These are phyloP conservation scores for Pichia ethanolica DNA, from an alignment of 805 yeast species.

Conservation along the genomic window DNA sequence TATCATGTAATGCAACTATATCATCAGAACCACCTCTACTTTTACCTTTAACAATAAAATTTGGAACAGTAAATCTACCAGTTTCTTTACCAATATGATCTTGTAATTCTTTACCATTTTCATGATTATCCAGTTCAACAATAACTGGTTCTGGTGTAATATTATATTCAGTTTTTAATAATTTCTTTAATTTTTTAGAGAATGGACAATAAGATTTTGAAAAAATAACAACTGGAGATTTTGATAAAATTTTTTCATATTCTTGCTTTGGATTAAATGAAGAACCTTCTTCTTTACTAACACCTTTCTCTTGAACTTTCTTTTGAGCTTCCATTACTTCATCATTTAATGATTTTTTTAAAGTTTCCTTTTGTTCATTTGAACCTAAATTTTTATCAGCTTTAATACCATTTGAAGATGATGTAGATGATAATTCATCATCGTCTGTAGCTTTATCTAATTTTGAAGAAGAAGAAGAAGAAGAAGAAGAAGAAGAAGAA, in stretches of 20 bases:
- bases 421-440: no score
- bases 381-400: slow-evolving; percentile 7
- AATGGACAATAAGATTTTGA: slow-evolving; percentile 67
- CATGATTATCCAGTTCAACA: slow-evolving; percentile 78
- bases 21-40: slow-evolving; percentile 91
- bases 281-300: slow-evolving; percentile 3
- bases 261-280: slow-evolving; percentile 45
- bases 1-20: slow-evolving; percentile 51
- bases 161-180: slow-evolving; percentile 55
- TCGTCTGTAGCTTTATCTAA: background rate
- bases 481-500: background rate
- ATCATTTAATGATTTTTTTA: background rate
- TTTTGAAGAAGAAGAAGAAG: background rate
- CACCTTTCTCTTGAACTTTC: slow-evolving; percentile 5
- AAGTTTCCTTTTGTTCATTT: slow-evolving; percentile 5
- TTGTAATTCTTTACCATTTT: slow-evolving; percentile 70
- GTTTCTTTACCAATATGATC: slow-evolving; percentile 57
- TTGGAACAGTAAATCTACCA: slow-evolving; percentile 87
- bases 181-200: slow-evolving; percentile 61
- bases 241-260: slow-evolving; percentile 46
- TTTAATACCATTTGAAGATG: slow-evolving; percentile 2
- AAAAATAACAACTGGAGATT: slow-evolving; percentile 62
- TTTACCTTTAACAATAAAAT: slow-evolving; percentile 63
- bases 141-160: slow-evolving; percentile 65
- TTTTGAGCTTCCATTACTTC: slow-evolving; percentile 6